phyloP scores from a whole-genome alignment of 805 yeast genomes.

The Myxozyma neglecta region DNA sequence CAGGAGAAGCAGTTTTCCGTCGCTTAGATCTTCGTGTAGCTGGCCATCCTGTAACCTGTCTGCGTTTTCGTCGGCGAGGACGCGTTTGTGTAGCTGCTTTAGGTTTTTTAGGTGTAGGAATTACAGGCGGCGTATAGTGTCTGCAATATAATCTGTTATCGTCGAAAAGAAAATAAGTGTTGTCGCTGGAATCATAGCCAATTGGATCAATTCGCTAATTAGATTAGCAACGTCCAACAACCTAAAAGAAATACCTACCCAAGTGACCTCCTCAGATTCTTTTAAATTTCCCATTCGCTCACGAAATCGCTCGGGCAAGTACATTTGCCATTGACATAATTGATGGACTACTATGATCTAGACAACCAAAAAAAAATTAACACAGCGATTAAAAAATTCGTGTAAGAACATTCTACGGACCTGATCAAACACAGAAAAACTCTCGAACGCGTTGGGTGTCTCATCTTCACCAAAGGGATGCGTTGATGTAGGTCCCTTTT shows the following conservation, averaged over 20 bases:
- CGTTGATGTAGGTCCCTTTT: slow-evolving; percentile 10
- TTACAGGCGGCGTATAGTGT: slow-evolving; percentile 7
- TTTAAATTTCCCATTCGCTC: slow-evolving; percentile 31
- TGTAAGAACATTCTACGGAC: slow-evolving; percentile 1
- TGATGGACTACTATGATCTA: slow-evolving; percentile 21
- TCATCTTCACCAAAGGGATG: slow-evolving; percentile 29
- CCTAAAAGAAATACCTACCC: slow-evolving; percentile 12
- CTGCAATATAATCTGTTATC: slow-evolving; percentile 40
- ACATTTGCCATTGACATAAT: slow-evolving; percentile 27
- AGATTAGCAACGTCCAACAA: background rate
- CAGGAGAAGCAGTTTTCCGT: slow-evolving; percentile 5
- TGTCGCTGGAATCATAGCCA: slow-evolving; percentile 36
- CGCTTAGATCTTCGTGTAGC: slow-evolving; percentile 22
- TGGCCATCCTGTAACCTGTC: slow-evolving; percentile 18
- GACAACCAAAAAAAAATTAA: background rate
- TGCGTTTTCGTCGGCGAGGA: slow-evolving; percentile 12
- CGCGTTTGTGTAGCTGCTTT: background rate
- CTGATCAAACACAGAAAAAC: slow-evolving; percentile 25
- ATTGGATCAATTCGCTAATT: slow-evolving; percentile 37
- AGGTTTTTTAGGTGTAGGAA: slow-evolving; percentile 17
- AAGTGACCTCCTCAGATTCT: slow-evolving; percentile 28
- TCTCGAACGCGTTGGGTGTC: slow-evolving; percentile 13
- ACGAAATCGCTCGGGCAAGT: slow-evolving; percentile 31
- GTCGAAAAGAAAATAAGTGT: slow-evolving; percentile 40
- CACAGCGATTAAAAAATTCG: background rate